Conservation (phyloP, 805 yeast species). For the Candida awuae region DNA sequence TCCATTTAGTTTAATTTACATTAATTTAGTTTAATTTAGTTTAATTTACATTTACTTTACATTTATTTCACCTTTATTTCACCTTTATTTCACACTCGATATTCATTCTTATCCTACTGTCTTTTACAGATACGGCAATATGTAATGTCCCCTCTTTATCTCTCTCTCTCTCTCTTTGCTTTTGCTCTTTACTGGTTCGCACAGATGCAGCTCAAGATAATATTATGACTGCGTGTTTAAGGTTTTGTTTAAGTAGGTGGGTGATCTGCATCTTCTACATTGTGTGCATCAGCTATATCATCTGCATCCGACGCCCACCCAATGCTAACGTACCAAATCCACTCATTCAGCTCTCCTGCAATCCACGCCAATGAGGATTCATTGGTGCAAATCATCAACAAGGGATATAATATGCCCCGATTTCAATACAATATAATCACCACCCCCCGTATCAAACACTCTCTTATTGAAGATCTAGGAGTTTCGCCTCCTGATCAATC, state of each 20-base stretch:
- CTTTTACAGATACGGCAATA: too few species aligned
- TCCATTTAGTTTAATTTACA: too few species aligned
- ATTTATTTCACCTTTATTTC: too few species aligned
- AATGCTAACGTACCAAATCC: conserved; percentile 3
- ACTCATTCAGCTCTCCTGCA: conserved; percentile 5
- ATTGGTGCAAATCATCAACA: conserved; percentile 34
- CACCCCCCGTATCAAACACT: conserved; percentile 34
- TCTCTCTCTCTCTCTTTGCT: not conserved
- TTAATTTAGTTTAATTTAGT: too few species aligned
- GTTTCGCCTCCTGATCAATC: conserved; percentile 20
- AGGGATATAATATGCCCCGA: conserved; percentile 42
- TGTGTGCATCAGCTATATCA: not conserved
- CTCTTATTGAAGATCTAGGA: conserved; percentile 22
- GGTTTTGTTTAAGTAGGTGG: too few species aligned
- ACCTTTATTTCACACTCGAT: not conserved
- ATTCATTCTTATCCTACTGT: too few species aligned
- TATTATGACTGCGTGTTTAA: too few species aligned
- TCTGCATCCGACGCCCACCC: not conserved
- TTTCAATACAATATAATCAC: conserved; percentile 35
- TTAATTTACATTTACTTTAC: too few species aligned
- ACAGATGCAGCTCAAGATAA: not conserved
- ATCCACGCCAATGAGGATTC: conserved; percentile 13
- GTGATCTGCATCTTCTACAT: not conserved
- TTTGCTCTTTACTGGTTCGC: not conserved
- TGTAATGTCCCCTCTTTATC: too few species aligned